phyloP scores from a whole-genome alignment of 805 yeast genomes.

The Wickerhamiella domercqiae region DNA sequence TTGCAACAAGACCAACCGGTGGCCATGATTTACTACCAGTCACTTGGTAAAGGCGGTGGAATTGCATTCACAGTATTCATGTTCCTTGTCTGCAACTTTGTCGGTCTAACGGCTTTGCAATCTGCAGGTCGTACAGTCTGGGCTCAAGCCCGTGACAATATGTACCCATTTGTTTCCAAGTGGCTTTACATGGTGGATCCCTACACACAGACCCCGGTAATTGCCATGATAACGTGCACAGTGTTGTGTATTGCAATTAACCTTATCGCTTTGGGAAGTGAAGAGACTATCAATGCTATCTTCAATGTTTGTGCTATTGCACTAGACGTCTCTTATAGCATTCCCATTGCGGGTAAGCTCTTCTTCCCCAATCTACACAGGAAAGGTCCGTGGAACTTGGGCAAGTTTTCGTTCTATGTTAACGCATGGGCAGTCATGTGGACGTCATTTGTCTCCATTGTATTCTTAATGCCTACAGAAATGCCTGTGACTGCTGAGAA shows the following conservation, averaged over 20 bases:
- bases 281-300: conserved; percentile 47
- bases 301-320: conserved; percentile 60
- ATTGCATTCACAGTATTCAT: conserved; percentile 44
- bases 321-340: conserved; percentile 48
- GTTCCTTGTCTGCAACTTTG: conserved; percentile 45
- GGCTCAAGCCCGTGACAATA: conserved; percentile 66
- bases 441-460: conserved; percentile 15
- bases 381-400: conserved; percentile 55
- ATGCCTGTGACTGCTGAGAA: conserved; percentile 16
- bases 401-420: conserved; percentile 24
- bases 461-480: conserved; percentile 17
- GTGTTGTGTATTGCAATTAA: conserved; percentile 36
- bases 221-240: conserved; percentile 39
- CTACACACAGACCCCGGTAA: conserved; percentile 43
- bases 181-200: conserved; percentile 32
- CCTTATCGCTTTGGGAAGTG: conserved; percentile 45
- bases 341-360: conserved; percentile 50
- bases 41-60: conserved; percentile 51
- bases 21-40: conserved; percentile 47
- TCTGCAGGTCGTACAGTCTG: conserved; percentile 57
- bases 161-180: conserved; percentile 32
- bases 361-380: conserved; percentile 39
- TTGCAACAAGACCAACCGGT: conserved; percentile 31
- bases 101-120: conserved; percentile 47
- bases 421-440: conserved; percentile 14